Base-by-base conservation (phyloP, 1,284 basidiomycete genomes). In the Irpex sp. region DNA sequence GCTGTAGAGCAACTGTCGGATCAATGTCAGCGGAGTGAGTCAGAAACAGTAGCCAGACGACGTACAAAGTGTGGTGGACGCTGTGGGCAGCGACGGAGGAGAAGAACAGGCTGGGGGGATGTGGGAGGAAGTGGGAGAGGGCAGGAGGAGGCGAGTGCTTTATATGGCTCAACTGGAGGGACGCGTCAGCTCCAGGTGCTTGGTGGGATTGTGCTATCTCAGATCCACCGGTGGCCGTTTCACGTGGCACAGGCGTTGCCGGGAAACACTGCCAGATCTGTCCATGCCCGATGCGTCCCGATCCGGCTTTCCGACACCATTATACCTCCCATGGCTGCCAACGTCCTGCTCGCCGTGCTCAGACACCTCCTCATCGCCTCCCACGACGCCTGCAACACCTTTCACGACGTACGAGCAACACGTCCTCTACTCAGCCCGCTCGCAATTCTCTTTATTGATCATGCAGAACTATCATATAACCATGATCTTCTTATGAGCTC, bases 101-200 rank as follows among this genome's bases (percentile, higher is more conserved):
- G 62, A 64, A 64, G 65, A 64, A 47, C 51, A 36, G 57, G 38
- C 51, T 61, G 36, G 60, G 31, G 57, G 51, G 60, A 66, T 54
- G 63, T 63, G 64, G 64, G 66, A 57, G 60, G 68, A 64, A 67
- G 66, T 11, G 64, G 62, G 64, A 60, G 44, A 15, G 54, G 57
- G 60, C 62, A 37, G 49, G 13, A 17, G 49, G 64, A 57, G 65
- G 48, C 60, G 65, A 54, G 64, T 58, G 65, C 60, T 66, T 74
- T 76, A 73, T 76, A 76, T 69, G 69, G 58, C 61, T 64, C 40
- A 26, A 26, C 31, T 68, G 61, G 59, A 65, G 74, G 74, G 76
- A 76, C 76, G 76, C 76, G 76, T 77, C 76, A 77, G 76, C 76
- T 71, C 70, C 49, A 17, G 49, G 49, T 51, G 49, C 49, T 64